These are phyloP conservation scores for Microthlaspi erraticum DNA, from an alignment of 345 rosid genomes.

Conservation along the genomic window DNA sequence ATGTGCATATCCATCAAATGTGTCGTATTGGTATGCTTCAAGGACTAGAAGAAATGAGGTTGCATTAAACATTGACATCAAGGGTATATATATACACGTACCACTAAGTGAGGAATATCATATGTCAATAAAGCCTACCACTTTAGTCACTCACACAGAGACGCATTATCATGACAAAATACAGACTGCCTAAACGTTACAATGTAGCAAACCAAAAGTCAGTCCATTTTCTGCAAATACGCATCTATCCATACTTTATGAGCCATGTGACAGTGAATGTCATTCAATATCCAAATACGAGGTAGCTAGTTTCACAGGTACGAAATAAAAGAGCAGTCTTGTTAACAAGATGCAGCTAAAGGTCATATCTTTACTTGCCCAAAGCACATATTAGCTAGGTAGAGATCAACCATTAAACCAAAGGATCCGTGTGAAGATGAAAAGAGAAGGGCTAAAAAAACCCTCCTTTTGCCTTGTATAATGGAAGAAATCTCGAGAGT, in stretches of 20 bases:
- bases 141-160: conserved; percentile 17
- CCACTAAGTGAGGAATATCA: conserved; percentile 31
- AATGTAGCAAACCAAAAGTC: conserved; percentile 4
- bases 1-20: neutral
- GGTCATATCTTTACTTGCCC: conserved; percentile 1
- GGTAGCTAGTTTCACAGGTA: neutral
- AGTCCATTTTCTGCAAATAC: neutral
- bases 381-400: conserved; percentile 11
- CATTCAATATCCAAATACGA: neutral
- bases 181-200: neutral
- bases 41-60: neutral
- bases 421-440: neutral
- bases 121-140: conserved; percentile 34
- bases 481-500: conserved; percentile 13
- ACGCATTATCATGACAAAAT: conserved; percentile 9
- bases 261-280: conserved; percentile 7
- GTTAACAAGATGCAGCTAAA: conserved; percentile 24
- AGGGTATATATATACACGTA: neutral
- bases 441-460: conserved; percentile 3
- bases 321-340: conserved; percentile 24
- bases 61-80: conserved; percentile 11
- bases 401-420: conserved; percentile 20
- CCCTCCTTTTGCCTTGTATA: conserved; percentile 6
- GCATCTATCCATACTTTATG: conserved; percentile 18
- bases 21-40: neutral